Base-by-base conservation (phyloP, 192 early-diverging fungal species). In the Dimargaris cristalligena region DNA sequence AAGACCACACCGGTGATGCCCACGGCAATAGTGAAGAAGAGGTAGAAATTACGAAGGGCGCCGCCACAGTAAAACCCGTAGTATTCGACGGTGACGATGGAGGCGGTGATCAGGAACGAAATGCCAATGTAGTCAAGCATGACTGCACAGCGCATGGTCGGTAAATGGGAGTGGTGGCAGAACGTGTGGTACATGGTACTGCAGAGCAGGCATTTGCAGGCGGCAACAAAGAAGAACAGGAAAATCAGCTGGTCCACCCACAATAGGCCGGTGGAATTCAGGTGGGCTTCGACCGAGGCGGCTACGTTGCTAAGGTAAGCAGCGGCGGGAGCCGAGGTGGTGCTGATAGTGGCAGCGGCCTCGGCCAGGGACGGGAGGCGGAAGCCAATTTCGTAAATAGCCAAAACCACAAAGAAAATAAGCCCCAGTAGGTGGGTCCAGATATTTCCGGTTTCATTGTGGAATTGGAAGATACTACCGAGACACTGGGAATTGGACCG, bases 401-500 rank as follows among this genome's bases (percentile, higher is more conserved):
- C 78, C 3, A 83, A 60, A 9, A 65, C 68, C 22, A 83, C 61
- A 60, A 83, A 79, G 49, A 78, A 72, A 33, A 79, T 57, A 35
- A 80, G 79, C 13, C 77, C 81, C 34, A 80, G 34, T 1, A 83
- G 67, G 67, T 83, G 81, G 10, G 81, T 79, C 67, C 73, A 83
- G 56, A 83, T 83, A 62, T 83, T 83, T 32, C 79, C 78, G 16
- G 82, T 77, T 61, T 84, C 82, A 47, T 84, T 84, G 61, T 84
- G 82, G 52, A 82, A 47, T 45, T 70, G 72, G 54, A 84, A 83
- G 59, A 84, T 80, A 20, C 78, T 77, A 61, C 70, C 44, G 45
- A 80, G 68, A 60, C 79, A 82, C 34, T 70, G 65, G 29, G 65
- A 61, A 34, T 71, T 74, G 29, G 67, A 71, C 32, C 72, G 68